Evolutionary conservation across 2,329 filamentous ascomycete genomes (phyloP), one percentile per base, ranked within the genome.

Genomic region (Domatiomyces globalis): DNA sequence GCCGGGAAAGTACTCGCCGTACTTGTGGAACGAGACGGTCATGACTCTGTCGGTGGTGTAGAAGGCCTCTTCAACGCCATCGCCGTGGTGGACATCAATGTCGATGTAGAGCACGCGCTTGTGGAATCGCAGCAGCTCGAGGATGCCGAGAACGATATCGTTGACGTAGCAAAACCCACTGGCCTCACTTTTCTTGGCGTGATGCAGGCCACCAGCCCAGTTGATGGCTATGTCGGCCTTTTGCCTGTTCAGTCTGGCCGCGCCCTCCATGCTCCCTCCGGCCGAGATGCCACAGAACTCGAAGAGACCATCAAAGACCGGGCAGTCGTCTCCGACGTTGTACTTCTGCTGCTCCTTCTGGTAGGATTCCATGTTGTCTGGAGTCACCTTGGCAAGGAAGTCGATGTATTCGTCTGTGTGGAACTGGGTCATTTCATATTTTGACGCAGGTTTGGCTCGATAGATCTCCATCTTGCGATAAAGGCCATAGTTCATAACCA

Each of bases 151-250:
- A 17, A 83, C 79, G 59, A 83, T 83, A 61, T 83, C 79, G 67
- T 98, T 98, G 71, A 96, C 90, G 69, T 98, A 98, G 70, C 92
- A 98, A 67, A 98, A 98, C 0, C 92, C 92, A 46, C 86, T 92
- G 0, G 92, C 90, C 70, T 95, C 88, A 52, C 85, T 84, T 66
- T 90, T 92, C 68, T 96, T 95, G 42, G 92, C 92, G 64, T 98
- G 92, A 67, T 98, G 92, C 43, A 98, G 78, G 44, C 92, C 92
- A 51, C 92, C 92, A 22, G 89, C 90, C 92, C 92, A 98, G 61
- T 94, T 94, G 51, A 72, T 65, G 9, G 80, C 79, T 53, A 84
- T 76, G 59, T 84, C 81, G 62, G 80, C 84, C 63, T 84, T 84
- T 46, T 78, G 77, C 51, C 80, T 70, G 60, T 83, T 84, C 59